phyloP scores from a whole-genome alignment of 192 early-diverging fungal species.

The Podila verticillata region DNA sequence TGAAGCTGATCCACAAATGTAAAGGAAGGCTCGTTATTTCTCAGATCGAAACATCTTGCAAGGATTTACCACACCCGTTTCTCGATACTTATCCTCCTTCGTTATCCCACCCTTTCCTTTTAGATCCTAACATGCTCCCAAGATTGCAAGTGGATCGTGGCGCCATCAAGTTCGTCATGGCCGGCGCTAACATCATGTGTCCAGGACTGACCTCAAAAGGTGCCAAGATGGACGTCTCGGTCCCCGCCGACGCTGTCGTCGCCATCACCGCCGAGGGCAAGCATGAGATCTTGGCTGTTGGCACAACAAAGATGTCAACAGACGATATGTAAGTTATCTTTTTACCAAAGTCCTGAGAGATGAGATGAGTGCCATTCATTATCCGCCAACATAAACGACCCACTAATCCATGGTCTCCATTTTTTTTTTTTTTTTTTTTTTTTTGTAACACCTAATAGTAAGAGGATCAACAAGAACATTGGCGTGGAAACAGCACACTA shows the following conservation, averaged over 20 bases:
- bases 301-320: conserved; percentile 87
- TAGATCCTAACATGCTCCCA: conserved; percentile 92
- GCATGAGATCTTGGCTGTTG: conserved; percentile 92
- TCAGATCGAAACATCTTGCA: conserved; percentile 15
- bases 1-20: conserved; percentile 93
- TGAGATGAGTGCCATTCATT: too few relatives aligned
- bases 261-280: conserved; percentile 97
- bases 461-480: conserved; percentile 88
- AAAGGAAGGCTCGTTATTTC: conserved; percentile 16
- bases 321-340: conserved; percentile 78
- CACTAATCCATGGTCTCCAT: neutral
- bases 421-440: conserved; percentile 7
- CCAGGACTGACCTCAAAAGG: conserved; percentile 96
- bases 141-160: conserved; percentile 93
- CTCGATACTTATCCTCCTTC: conserved; percentile 2
- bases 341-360: too few relatives aligned
- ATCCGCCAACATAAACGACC: neutral
- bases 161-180: conserved; percentile 97
- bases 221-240: conserved; percentile 79
- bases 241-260: conserved; percentile 79
- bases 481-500: conserved; percentile 91
- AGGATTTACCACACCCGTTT: neutral
- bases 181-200: conserved; percentile 98
- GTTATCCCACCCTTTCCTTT: conserved; percentile 1
- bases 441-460: conserved; percentile 42